Evolutionary conservation across 495 filamentous ascomycete species (phyloP), one percentile per base, ranked within the genome.

Genomic region (Rhypophila decipiens): DNA sequence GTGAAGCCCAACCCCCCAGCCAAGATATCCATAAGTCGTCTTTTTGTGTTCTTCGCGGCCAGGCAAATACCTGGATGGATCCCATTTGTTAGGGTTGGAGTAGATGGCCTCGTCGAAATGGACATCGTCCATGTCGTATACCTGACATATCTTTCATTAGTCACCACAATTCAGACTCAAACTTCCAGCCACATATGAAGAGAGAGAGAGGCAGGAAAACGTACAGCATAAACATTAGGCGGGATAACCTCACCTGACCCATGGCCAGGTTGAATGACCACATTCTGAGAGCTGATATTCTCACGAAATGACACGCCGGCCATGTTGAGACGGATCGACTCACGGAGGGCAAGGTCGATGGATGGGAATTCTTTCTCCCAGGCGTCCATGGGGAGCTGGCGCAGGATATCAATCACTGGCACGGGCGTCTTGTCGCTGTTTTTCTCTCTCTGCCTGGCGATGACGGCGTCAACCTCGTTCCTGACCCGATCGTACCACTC

Each of bases 301-400:
- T 56, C 62, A 3, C 67, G 51, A 47, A 70, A 58, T 1, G 51
- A 48, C 4, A 52, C 49, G 48, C 58, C 62, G 35, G 61, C 44
- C 20, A 62, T 48, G 13, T 58, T 46, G 15, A 74, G 39, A 7
- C 74, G 61, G 52, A 76, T 76, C 37, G 53, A 62, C 49, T 76
- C 73, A 18, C 59, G 51, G 23, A 72, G 53, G 37, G 65, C 70
- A 20, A 74, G 42, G 52, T 74, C 65, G 27, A 73, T 53, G n/a
- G 64, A 27, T 2, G 69, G 71, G 47, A 76, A 75, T n/a, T 68
- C 60, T 24, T 41, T 37, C 52, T 76, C 72, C 70, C 71, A 75
- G 0, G 60, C 68, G 24, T 70, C 65, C 42, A 74, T 37, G 2
- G 65, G 55, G 7, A 78, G 51, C 10, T 50, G 34, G 20, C 50